Conservation (phyloP, 805 yeast genomes). For the Candida cerambycidarum region DNA sequence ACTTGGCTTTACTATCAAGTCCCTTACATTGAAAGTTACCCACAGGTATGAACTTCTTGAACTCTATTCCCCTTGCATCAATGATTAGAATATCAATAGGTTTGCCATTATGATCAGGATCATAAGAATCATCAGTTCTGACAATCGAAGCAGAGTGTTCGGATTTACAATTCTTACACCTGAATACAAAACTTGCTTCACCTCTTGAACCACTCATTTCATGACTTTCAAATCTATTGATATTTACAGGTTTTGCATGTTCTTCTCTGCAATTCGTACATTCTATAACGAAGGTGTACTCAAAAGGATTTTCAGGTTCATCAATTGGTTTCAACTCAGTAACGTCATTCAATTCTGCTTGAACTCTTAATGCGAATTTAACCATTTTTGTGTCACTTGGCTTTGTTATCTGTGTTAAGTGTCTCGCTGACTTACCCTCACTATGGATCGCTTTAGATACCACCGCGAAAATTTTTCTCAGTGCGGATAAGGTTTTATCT, state of each 20-base stretch:
- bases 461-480: slow-evolving; percentile 5
- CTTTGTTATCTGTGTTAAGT: no score
- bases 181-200: slow-evolving; percentile 78
- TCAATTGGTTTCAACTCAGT: slow-evolving; percentile 62
- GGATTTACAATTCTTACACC: slow-evolving; percentile 63
- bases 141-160: slow-evolving; percentile 38
- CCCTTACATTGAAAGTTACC: slow-evolving; percentile 62
- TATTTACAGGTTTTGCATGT: slow-evolving; percentile 68
- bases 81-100: slow-evolving; percentile 57
- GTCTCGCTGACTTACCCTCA: no score
- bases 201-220: slow-evolving; percentile 74
- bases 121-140: slow-evolving; percentile 31
- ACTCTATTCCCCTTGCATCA: slow-evolving; percentile 84
- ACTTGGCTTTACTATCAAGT: slow-evolving; percentile 49
- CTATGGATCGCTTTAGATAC: no score
- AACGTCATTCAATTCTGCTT: slow-evolving; percentile 55
- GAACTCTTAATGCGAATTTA: slow-evolving; percentile 34
- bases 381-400: slow-evolving; percentile 28
- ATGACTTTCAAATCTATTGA: slow-evolving; percentile 65
- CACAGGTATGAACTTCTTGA: slow-evolving; percentile 64
- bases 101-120: slow-evolving; percentile 43
- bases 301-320: slow-evolving; percentile 58
- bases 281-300: slow-evolving; percentile 68
- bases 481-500: slow-evolving; percentile 3
- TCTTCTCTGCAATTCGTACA: slow-evolving; percentile 80